Evolutionary conservation across 1,284 basidiomycete species (phyloP).

Genomic region (Irpex rosettiformis): DNA sequence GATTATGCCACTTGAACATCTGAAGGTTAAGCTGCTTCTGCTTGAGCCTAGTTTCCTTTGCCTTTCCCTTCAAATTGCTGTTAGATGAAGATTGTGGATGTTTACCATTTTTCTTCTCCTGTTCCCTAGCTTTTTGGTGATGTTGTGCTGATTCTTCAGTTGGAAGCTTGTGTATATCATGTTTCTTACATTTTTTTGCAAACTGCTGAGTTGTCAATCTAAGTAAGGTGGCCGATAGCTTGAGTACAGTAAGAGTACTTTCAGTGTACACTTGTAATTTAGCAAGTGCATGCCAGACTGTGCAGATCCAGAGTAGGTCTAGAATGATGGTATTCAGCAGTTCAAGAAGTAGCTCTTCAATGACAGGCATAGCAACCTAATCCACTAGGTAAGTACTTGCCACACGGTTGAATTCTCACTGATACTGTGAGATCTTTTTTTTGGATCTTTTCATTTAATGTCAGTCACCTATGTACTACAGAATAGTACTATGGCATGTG

Average conservation of each 20-base stretch:
- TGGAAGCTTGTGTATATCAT: slow-evolving; percentile 25
- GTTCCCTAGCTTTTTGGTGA: slow-evolving; percentile 10
- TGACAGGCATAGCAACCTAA: slow-evolving; percentile 29
- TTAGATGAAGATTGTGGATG: neutral
- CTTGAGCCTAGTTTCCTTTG: neutral
- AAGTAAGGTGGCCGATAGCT: slow-evolving; percentile 17
- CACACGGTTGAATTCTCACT: too few species aligned
- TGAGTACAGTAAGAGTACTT: slow-evolving; percentile 17
- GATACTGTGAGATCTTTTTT: too few species aligned
- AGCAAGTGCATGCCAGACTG: slow-evolving; percentile 29
- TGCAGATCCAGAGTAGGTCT: slow-evolving; percentile 25
- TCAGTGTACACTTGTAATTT: slow-evolving; percentile 31
- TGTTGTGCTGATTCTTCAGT: slow-evolving; percentile 21
- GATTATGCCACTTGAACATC: slow-evolving; percentile 31
- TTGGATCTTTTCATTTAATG: too few species aligned
- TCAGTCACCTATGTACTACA: too few species aligned
- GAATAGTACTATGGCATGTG: too few species aligned
- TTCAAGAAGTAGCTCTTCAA: slow-evolving; percentile 27
- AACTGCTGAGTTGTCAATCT: slow-evolving; percentile 21
- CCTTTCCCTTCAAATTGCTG: neutral
- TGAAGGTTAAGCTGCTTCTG: slow-evolving; percentile 21
- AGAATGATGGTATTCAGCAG: slow-evolving; percentile 20
- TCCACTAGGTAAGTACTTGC: neutral
- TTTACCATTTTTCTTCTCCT: neutral
- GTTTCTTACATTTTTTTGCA: slow-evolving; percentile 12